Evolutionary conservation across 2,329 filamentous ascomycete species (phyloP), one percentile per base, ranked within the genome.

Genomic region (Penicillium sp.): DNA sequence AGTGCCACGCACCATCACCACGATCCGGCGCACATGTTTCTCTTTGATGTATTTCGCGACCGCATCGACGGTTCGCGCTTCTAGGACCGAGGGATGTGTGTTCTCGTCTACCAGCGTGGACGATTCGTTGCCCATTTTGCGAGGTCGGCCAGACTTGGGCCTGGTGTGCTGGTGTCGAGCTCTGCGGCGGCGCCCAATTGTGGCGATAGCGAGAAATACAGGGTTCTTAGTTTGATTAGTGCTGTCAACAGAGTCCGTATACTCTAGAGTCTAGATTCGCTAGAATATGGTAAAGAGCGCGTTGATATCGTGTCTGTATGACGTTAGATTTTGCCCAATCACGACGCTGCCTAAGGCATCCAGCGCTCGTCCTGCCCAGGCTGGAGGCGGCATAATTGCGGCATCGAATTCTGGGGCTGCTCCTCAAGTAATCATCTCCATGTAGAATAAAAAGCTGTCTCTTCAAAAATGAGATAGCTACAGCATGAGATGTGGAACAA

Each of bases 41-140:
- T 88, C 84, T 67, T 86, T 88, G 76, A 99, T 93, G 70, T 91
- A 90, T 30, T 90, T 85, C n/a, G 92, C 93, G 45, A 98, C 82
- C 4, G 87, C 90, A 19, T 89, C 83, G 15, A 98, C 77, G 30
- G 85, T 90, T 60, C 93, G 88, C 35, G 85, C 86, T 47, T 84
- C 79, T 15, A 98, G 84, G 0, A 88, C 91, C 57, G 82, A 73
- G 1, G 94, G 87, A 44, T 81, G 81, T 26, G 86, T 86, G 65
- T 84, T 84, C 65, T 90, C 87, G 71, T 89, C 86, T 66, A 93
- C 77, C 58, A 85, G 80, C 35, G 81, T 83, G 26, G 91, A 96
- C 67, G 88, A 84, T 74, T 96, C 92, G 76, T 97, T 92, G 62
- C 93, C 93, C 94, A 97, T 97, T 57, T 59, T 72, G 71, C 64